Percentiles rank a stretch among this genome's conserved stretches.
Conservation (phyloP, 345 rosid genomes). For the Stellera chamaejasme region DNA sequence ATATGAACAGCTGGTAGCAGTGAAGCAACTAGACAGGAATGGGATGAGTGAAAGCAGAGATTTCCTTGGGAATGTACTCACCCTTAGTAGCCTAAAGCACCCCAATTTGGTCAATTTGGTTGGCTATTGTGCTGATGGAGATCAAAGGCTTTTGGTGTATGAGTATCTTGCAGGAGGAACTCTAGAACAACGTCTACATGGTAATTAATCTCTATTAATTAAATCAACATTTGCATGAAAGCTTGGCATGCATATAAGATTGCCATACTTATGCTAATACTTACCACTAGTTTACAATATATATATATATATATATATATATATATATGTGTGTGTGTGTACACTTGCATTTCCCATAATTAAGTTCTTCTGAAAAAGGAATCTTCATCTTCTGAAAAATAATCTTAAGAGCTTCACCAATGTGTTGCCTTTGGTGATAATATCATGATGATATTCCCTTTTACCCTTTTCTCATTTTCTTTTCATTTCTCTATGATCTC, state of each 20-base stretch:
- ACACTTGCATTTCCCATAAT: too few relatives aligned
- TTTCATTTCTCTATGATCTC: not conserved
- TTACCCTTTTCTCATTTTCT: not conserved
- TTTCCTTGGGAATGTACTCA: conserved; percentile 32
- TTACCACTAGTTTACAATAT: too few relatives aligned
- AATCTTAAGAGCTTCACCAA: too few relatives aligned
- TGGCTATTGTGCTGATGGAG: conserved; percentile 59
- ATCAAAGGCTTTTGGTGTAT: conserved; percentile 46
- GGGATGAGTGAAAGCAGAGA: conserved; percentile 35
- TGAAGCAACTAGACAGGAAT: conserved; percentile 53
- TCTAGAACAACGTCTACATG: conserved; percentile 28
- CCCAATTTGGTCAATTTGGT: conserved; percentile 33
- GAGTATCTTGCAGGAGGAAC: conserved; percentile 33
- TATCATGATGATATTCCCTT: too few relatives aligned
- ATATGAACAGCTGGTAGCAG: conserved; percentile 31
- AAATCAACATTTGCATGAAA: not conserved
- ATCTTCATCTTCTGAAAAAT: too few relatives aligned
- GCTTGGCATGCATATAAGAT: too few relatives aligned
- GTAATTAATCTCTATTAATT: conserved; percentile 10
- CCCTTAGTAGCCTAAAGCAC: conserved; percentile 29
- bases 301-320: too few relatives aligned
- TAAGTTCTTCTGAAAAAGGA: too few relatives aligned
- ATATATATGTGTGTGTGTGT: too few relatives aligned
- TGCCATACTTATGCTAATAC: too few relatives aligned
- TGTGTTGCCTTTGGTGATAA: too few relatives aligned